Evolutionary conservation across 2,329 filamentous ascomycete genomes (phyloP).

Genomic region (Pestalotiopsis fici): DNA sequence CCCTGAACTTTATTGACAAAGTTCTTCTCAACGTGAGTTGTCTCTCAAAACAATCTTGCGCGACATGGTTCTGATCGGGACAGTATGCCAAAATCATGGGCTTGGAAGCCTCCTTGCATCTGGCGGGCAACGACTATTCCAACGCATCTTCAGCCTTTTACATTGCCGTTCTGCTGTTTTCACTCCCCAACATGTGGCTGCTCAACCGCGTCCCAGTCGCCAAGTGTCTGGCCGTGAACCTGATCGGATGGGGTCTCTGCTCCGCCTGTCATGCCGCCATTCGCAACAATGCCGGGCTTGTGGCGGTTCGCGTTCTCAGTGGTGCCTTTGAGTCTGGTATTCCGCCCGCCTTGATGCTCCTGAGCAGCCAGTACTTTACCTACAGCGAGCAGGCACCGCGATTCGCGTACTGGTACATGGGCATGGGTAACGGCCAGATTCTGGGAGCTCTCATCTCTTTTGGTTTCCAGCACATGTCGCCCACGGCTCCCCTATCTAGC

Average conservation of each 20-base stretch:
- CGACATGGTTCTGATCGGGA: neutral
- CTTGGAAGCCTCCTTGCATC: neutral
- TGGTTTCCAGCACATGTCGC: constrained; percentile 3
- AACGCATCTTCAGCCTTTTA: constrained; percentile 2
- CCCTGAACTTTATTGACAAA: constrained; percentile 4
- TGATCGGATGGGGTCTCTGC: neutral
- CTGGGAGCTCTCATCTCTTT: neutral
- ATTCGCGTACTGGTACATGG: neutral
- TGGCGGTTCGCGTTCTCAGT: neutral
- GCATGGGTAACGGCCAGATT: neutral
- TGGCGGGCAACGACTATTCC: constrained; percentile 1
- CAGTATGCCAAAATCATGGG: constrained; percentile 8
- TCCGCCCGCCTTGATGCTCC: neutral
- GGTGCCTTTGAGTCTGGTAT: constrained; percentile 1
- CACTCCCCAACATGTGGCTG: neutral
- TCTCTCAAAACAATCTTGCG: too few relatives aligned
- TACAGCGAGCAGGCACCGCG: neutral
- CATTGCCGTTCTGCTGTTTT: neutral
- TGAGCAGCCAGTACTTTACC: constrained; percentile 2
- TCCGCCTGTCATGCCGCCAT: neutral
- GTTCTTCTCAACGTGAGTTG: constrained; percentile 1
- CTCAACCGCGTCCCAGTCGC: neutral
- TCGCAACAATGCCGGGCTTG: neutral
- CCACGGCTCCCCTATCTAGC: neutral
- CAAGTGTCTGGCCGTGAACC: neutral